These are phyloP conservation scores for Linum trigynum DNA, from an alignment of 345 rosid species.

Conservation along the genomic window DNA sequence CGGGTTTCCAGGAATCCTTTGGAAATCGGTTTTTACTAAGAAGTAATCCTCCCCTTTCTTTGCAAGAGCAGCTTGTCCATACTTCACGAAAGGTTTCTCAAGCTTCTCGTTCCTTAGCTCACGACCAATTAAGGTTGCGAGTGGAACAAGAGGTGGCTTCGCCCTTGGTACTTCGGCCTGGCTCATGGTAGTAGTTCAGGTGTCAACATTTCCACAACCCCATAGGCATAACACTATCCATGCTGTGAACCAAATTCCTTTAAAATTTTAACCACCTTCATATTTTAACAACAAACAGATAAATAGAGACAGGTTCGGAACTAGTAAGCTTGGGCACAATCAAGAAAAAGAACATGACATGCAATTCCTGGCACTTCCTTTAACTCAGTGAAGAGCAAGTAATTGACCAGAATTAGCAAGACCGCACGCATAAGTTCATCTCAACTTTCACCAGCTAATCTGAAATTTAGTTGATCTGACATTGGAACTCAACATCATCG, in stretches of 20 bases:
- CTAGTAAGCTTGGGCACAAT: background rate
- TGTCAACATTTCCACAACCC: slow-evolving; percentile 38
- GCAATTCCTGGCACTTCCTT: background rate
- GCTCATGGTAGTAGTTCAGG: slow-evolving; percentile 46
- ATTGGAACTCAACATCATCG: background rate
- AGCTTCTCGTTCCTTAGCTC: slow-evolving; percentile 81
- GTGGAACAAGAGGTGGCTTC: slow-evolving; percentile 77
- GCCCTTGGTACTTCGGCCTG: slow-evolving; percentile 49
- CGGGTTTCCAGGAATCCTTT: slow-evolving; percentile 66
- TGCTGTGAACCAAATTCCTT: slow-evolving; percentile 9
- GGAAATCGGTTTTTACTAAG: slow-evolving; percentile 65
- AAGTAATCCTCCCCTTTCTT: slow-evolving; percentile 98
- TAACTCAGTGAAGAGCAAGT: background rate
- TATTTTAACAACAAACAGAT: background rate
- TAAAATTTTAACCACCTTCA: background rate
- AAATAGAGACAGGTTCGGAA: background rate
- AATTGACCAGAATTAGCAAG: background rate
- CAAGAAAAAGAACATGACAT: background rate
- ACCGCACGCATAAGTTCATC: background rate
- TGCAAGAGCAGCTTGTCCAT: slow-evolving; percentile 94
- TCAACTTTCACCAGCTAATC: background rate
- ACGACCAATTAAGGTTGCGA: slow-evolving; percentile 84
- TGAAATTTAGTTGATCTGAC: background rate
- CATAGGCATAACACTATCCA: slow-evolving; percentile 17
- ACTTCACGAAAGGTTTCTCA: slow-evolving; percentile 77